phyloP scores from a whole-genome alignment of 345 rosid species.

The Gynandropsis gynandra region DNA sequence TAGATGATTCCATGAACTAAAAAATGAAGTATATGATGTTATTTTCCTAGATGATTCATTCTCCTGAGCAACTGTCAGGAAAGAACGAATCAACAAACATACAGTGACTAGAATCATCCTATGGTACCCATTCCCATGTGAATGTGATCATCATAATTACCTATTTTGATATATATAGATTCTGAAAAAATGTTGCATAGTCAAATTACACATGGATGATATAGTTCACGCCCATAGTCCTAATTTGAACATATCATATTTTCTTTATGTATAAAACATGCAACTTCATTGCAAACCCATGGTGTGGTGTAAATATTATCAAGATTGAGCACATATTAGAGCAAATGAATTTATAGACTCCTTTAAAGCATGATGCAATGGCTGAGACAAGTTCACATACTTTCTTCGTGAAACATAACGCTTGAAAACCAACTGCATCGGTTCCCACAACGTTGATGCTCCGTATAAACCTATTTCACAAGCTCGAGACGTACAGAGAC shows the following conservation, averaged over 20 bases:
- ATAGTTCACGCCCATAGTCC: background rate
- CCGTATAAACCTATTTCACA: slow-evolving; percentile 26
- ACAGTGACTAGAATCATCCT: too few relatives aligned
- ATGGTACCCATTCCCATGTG: too few relatives aligned
- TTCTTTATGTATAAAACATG: background rate
- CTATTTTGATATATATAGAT: too few relatives aligned
- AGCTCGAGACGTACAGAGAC: slow-evolving; percentile 29
- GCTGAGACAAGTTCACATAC: slow-evolving; percentile 25
- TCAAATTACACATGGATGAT: background rate
- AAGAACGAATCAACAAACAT: too few relatives aligned
- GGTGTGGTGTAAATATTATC: background rate
- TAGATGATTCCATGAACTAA: too few relatives aligned
- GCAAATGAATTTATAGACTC: slow-evolving; percentile 47
- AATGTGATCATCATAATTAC: too few relatives aligned
- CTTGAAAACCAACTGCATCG: slow-evolving; percentile 57
- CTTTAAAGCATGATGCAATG: slow-evolving; percentile 45
- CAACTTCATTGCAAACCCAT: slow-evolving; percentile 9
- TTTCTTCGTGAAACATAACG: slow-evolving; percentile 30
- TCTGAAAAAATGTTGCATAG: background rate
- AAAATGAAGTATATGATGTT: too few relatives aligned
- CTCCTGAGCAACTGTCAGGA: too few relatives aligned
- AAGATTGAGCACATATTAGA: background rate
- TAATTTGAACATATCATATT: background rate
- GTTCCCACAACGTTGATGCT: slow-evolving; percentile 49
- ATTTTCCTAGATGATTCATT: too few relatives aligned